These are phyloP conservation scores for Leccinellum luteum DNA, from an alignment of 768 basidiomycete genomes.

Conservation along the genomic window DNA sequence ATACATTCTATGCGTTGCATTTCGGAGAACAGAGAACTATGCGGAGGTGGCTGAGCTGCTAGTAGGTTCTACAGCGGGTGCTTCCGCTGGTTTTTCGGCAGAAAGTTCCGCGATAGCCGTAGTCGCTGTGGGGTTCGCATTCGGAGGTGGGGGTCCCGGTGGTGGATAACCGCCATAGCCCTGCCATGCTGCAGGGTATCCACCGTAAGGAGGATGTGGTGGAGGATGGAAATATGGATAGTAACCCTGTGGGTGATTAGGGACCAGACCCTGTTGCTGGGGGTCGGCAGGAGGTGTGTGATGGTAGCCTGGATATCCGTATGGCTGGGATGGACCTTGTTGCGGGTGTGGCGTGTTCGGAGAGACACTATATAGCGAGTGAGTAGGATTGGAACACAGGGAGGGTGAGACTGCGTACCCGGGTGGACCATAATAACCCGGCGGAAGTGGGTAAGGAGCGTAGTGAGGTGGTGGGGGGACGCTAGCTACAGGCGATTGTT, in stretches of 20 bases:
- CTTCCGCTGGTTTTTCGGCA: constrained; percentile 26
- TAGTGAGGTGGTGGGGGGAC: constrained; percentile 30
- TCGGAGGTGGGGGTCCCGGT: constrained; percentile 22
- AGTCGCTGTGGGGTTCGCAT: constrained; percentile 14
- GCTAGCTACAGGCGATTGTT: constrained; percentile 23
- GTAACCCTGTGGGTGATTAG: constrained; percentile 23
- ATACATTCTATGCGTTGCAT: constrained; percentile 27
- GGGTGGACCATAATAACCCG: constrained; percentile 32
- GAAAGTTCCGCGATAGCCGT: constrained; percentile 14
- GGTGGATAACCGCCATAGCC: constrained; percentile 33
- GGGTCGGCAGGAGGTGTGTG: constrained; percentile 21
- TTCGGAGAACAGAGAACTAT: constrained; percentile 12
- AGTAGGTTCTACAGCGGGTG: constrained; percentile 14
- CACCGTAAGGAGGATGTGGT: constrained; percentile 28
- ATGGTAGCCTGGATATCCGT: constrained; percentile 25
- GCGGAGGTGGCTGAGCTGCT: constrained; percentile 18
- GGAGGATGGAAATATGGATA: constrained; percentile 34
- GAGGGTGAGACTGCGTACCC: constrained; percentile 16
- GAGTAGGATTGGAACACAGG: constrained; percentile 8
- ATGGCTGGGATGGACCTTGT: constrained; percentile 22
- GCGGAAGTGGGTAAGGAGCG: constrained; percentile 32
- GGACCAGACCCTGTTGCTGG: constrained; percentile 24
- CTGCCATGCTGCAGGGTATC: constrained; percentile 29
- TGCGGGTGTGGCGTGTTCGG: constrained; percentile 24
- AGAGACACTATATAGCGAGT: constrained; percentile 18